Evolutionary conservation across 345 rosid genomes (phyloP), one percentile per base, ranked within the genome.

Genomic region (Arabis hirsuta): DNA sequence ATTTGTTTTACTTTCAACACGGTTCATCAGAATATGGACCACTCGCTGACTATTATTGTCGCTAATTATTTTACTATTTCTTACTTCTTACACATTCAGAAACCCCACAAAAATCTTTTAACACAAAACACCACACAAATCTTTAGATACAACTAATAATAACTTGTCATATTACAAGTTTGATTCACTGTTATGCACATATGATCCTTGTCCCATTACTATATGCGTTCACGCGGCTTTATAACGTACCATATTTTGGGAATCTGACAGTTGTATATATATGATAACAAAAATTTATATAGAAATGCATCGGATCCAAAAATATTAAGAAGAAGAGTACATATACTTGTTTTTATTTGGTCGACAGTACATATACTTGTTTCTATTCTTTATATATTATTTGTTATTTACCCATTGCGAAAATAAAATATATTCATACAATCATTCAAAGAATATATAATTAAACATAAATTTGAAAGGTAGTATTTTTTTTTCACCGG

Each of bases 21-120:
- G 75, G 65, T 76, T 76, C 71, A 69, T 69, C 64, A 62, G 53
- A 55, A 54, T 12, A 27, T 75, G 79, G 79, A 75, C 79, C 79
- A 69, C 69, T 68, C 50, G 55, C 65, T 67, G 56, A 55, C 69
- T 58, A 14, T 58, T 67, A 3, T 27, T 10, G 27, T 27, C 5
- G 38, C 9, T 38, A 0, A 27, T 39, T 41, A 13, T 38, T 20
- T 39, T 48, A 36, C 16, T 31, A 7, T 22, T 48, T 32, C 36
- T 22, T 27, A 32, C 12, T 51, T 53, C 39, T 46, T 36, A 26
- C 58, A 55, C 44, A 46, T 69, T 27, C 24, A 26, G 8, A 27
- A 50, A 31, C 55, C 63, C 65, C 56, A 32, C 73, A 32, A 19
- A 5, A 14, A 14, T 66, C 38, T 53, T 27, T 53, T 16, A 36